Percentiles rank a stretch among this genome's conserved stretches.
Conservation (phyloP, 2,329 filamentous ascomycete species). For the Exserohilum rostratum region DNA sequence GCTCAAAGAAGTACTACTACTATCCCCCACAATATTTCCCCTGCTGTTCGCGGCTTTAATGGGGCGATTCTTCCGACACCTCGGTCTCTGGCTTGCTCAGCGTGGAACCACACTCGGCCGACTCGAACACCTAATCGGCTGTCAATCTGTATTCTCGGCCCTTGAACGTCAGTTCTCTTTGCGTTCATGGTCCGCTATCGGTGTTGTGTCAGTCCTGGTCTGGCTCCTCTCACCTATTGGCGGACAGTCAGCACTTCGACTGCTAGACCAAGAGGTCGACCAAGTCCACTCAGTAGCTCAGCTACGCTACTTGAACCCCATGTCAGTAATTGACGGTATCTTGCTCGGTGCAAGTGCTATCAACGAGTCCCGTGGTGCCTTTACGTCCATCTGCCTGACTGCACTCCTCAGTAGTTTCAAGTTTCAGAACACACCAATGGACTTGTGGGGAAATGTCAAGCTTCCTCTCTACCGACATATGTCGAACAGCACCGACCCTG, state of each 20-base stretch:
- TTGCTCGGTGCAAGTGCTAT: slow-evolving; percentile 18
- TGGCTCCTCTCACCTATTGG: slow-evolving; percentile 41
- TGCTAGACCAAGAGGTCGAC: slow-evolving; percentile 23
- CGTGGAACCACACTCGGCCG: slow-evolving; percentile 37
- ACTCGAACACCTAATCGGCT: slow-evolving; percentile 36
- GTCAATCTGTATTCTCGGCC: slow-evolving; percentile 38
- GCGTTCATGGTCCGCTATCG: slow-evolving; percentile 32
- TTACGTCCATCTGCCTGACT: slow-evolving; percentile 28
- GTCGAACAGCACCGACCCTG: slow-evolving; percentile 22
- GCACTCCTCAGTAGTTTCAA: slow-evolving; percentile 33
- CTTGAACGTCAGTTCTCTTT: slow-evolving; percentile 38
- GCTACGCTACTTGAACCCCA: slow-evolving; percentile 28
- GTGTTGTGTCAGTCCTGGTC: slow-evolving; percentile 28
- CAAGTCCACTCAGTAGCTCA: slow-evolving; percentile 17
- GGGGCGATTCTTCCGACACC: slow-evolving; percentile 35
- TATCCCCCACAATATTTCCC: slow-evolving; percentile 39
- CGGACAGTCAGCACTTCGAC: slow-evolving; percentile 38
- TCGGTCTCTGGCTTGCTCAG: slow-evolving; percentile 36
- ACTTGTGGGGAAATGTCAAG: slow-evolving; percentile 39
- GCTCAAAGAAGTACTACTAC: slow-evolving; percentile 11
- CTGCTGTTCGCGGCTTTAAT: slow-evolving; percentile 40
- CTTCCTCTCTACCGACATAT: slow-evolving; percentile 32
- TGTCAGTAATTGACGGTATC: slow-evolving; percentile 11
- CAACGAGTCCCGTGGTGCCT: slow-evolving; percentile 26
- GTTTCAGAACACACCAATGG: slow-evolving; percentile 29